Base-by-base conservation (phyloP, 495 filamentous ascomycete genomes). In the Neurospora discreta region DNA sequence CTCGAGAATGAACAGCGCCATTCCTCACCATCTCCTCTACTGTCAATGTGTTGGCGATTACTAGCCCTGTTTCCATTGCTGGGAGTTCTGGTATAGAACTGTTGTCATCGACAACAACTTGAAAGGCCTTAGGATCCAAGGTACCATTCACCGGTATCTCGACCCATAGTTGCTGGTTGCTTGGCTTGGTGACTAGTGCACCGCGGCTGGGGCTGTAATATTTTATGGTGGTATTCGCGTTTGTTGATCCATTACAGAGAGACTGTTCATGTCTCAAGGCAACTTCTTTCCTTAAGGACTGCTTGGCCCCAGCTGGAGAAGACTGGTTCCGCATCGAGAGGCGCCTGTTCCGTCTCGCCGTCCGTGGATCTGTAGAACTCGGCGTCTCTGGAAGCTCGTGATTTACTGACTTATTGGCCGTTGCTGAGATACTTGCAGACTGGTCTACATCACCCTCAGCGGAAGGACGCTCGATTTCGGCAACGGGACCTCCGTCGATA, bases 161-260 rank as follows among this genome's bases (percentile, higher is more conserved):
- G 36, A 80, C 78, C 13, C 67, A 68, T n/a, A 80, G 46, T 9
- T 26, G 72, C 40, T 80, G 78, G 42, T 75, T 75, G 23, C 20
- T 69, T 30, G 78, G 77, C 42, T 80, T 80, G 13, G 26, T 69
- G 18, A 68, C 23, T 16, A 72, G n/a, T 39, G 39, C 75, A 3
- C 20, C 20, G 16, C 26, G 15, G 52, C 52, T 65, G 15, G 52
- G 26, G 15, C 52, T 30, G 52, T 65, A 33, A 6, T 65, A 65
- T 65, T 65, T 30, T 3, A 65, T 18, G 23, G 52, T 65, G 26
- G 52, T 33, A 65, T 65, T 18, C 13, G 52, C 52, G 52, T 65
- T 65, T 65, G 52, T 30, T 36, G 9, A 23, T 33, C 52, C 52
- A 65, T 33, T 4, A 65, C 33, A 65, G 52, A 65, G 52, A 65